phyloP scores from a whole-genome alignment of 2,329 filamentous ascomycete genomes.

The Trichoderma aggressivum region DNA sequence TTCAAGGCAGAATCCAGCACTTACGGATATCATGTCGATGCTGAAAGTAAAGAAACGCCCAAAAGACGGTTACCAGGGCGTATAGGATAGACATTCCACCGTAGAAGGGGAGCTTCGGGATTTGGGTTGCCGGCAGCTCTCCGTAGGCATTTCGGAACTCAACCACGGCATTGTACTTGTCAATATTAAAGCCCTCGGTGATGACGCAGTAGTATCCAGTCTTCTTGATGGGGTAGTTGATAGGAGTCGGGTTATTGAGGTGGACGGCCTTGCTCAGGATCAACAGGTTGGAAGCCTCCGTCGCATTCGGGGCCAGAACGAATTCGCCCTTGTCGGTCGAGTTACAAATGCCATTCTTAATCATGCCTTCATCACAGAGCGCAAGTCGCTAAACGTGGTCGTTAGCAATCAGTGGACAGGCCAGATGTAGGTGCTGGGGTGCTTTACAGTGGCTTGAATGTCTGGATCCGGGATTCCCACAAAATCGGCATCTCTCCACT shows the following conservation, averaged over 20 bases:
- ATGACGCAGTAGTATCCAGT: slow-evolving; percentile 96
- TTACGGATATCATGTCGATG: slow-evolving; percentile 85
- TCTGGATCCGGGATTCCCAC: slow-evolving; percentile 65
- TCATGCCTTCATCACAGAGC: slow-evolving; percentile 70
- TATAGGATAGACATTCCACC: slow-evolving; percentile 92
- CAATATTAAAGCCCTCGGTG: slow-evolving; percentile 65
- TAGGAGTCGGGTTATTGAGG: slow-evolving; percentile 67
- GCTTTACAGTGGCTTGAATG: slow-evolving; percentile 51
- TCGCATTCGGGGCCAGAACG: slow-evolving; percentile 74
- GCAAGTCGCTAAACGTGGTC: slow-evolving; percentile 44
- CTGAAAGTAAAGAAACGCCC: slow-evolving; percentile 94
- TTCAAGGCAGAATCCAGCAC: slow-evolving; percentile 27
- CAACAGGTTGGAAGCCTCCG: slow-evolving; percentile 63
- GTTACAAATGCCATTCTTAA: slow-evolving; percentile 70
- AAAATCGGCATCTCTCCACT: slow-evolving; percentile 81
- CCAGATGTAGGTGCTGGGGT: slow-evolving; percentile 8
- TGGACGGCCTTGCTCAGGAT: slow-evolving; percentile 81
- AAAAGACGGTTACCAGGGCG: slow-evolving; percentile 76
- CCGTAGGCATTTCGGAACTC: slow-evolving; percentile 96
- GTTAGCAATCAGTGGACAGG: background rate
- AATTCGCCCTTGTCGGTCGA: slow-evolving; percentile 78
- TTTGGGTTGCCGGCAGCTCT: slow-evolving; percentile 91
- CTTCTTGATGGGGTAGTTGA: slow-evolving; percentile 81
- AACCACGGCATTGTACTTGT: slow-evolving; percentile 74
- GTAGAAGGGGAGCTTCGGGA: slow-evolving; percentile 96